Percentiles rank a stretch among this genome's conserved stretches.
phyloP scores from a whole-genome alignment of 2,329 filamentous ascomycete species.

The Pyrenophora graminea region DNA sequence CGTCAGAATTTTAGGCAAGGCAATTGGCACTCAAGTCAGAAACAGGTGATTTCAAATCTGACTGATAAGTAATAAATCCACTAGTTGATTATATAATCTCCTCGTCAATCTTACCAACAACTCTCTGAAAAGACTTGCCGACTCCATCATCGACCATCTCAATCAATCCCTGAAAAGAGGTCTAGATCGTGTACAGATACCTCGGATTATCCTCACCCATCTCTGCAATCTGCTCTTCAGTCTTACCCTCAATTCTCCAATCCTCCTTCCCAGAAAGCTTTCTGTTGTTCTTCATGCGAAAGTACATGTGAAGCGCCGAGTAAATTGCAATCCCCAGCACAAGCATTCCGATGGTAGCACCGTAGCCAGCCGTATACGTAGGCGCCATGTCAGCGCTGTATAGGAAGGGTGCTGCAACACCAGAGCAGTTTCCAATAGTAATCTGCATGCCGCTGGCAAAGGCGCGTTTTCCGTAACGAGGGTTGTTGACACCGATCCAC shows the following conservation, averaged over 20 bases:
- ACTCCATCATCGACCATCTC: not conserved
- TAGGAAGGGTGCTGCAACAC: constrained; percentile 33
- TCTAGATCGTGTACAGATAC: constrained; percentile 30
- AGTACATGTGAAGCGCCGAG: constrained; percentile 25
- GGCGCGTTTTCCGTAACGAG: constrained; percentile 38
- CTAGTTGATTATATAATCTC: too few species aligned
- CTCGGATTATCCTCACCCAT: constrained; percentile 34
- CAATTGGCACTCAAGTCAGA: too few species aligned
- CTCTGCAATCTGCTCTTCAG: constrained; percentile 30
- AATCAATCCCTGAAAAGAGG: not conserved
- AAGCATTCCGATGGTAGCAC: constrained; percentile 29
- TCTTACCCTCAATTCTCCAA: constrained; percentile 30
- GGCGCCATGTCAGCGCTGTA: constrained; percentile 20
- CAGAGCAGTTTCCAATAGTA: constrained; percentile 43
- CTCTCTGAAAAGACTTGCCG: too few species aligned
- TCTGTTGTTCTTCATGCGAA: constrained; percentile 25
- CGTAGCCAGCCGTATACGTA: constrained; percentile 27
- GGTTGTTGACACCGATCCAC: constrained; percentile 37
- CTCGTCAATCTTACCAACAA: too few species aligned
- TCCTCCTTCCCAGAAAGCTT: constrained; percentile 30
- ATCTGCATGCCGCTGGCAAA: constrained; percentile 43
- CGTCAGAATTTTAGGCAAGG: too few species aligned
- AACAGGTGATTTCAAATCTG: too few species aligned
- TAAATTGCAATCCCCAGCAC: constrained; percentile 24
- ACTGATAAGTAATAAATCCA: too few species aligned